Base-by-base conservation (phyloP, 73 alveolate genomes). In the Paramecium caudatum region DNA sequence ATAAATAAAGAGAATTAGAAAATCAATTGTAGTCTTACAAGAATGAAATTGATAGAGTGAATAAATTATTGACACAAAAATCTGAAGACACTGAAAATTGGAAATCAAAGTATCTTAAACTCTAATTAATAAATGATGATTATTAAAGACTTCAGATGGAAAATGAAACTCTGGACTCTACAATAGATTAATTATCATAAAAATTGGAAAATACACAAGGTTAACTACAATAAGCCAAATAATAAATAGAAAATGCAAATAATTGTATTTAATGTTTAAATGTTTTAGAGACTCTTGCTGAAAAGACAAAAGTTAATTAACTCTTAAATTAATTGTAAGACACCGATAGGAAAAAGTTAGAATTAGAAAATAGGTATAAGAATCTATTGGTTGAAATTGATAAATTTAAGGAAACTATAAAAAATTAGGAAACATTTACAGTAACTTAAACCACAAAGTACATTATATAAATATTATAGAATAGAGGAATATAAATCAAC, bases 341-440 rank as follows among this genome's bases (percentile, higher is more conserved):
- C 7, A 36, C 5, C 2, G 83, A 65, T n/a, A 65, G 34, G 15
- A 65, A 65, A 49, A 65, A 65, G 8, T 5, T 7, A 25, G 83
- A 65, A 33, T 65, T 65, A 25, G 83, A 65, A 36, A 65, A 65
- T 9, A 65, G 83, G 34, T 65, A 65, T 21, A 65, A 36, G 34
- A 65, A 65, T 12, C 49, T 65, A 10, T 16, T 65, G n/a, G 1
- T 15, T 33, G 83, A 65, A 33, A 15, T 65, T 33, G 83, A 65
- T 33, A 65, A 65, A 65, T 3, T 65, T 13, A 65, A 65, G 27
- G 49, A 65, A 33, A n/a, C 17, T 65, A 65, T 32, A 9, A 65
- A 65, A 65, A 5, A 36, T 65, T 32, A 36, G 8, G 83, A 65
- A 13, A 5, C 32, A 30, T 4, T 65, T 33, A 10, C 16, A 0